Evolutionary conservation across 179 eudicot species (phyloP).

Genomic region (Actinidia arguta): DNA sequence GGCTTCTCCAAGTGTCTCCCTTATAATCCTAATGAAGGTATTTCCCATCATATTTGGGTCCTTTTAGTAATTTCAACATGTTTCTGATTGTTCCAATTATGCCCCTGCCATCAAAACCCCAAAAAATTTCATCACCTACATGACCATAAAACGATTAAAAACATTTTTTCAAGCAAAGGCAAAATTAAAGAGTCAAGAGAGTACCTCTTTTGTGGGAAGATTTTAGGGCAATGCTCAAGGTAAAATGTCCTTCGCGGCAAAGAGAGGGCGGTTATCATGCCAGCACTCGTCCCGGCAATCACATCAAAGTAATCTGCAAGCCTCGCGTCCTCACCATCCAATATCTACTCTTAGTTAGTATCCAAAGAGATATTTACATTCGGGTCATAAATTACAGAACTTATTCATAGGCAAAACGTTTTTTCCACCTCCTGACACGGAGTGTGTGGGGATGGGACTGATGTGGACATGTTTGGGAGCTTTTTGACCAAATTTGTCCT

Average conservation of each 20-base stretch:
- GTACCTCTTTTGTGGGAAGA: conserved; percentile 26
- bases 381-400: too few species aligned
- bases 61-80: conserved; percentile 8
- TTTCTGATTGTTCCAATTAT: conserved; percentile 7
- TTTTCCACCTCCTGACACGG: too few species aligned
- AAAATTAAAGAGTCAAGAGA: background rate
- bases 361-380: too few species aligned
- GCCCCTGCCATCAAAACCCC: conserved; percentile 1
- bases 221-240: conserved; percentile 18
- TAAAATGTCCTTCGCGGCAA: conserved; percentile 27
- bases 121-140: background rate
- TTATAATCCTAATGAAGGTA: conserved; percentile 20
- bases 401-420: too few species aligned
- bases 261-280: conserved; percentile 43
- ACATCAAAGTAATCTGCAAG: too few species aligned
- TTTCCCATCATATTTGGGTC: conserved; percentile 31
- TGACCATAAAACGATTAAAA: background rate
- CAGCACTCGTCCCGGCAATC: too few species aligned
- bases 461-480: too few species aligned
- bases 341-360: too few species aligned
- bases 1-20: conserved; percentile 22
- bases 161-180: background rate
- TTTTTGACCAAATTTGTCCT: too few species aligned
- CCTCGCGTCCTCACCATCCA: too few species aligned
- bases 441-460: too few species aligned